Evolutionary conservation across 2,329 filamentous ascomycete genomes (phyloP), one percentile per base, ranked within the genome.

Genomic region (Byssothecium circinans): DNA sequence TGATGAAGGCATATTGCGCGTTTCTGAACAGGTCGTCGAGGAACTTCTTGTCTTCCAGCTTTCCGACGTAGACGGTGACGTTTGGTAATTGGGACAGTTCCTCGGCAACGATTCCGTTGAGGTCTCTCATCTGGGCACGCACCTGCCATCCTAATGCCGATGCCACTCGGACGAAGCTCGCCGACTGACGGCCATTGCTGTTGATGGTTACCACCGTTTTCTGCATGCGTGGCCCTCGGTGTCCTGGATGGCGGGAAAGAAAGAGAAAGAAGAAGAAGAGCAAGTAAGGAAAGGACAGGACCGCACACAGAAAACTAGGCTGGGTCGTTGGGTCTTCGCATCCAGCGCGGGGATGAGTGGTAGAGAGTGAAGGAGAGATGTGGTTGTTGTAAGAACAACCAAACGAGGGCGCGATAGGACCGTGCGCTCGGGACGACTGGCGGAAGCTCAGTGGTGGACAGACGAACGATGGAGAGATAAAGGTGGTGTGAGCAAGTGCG

Each of bases 91-190:
- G 81, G 27, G 85, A 82, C 33, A 97, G 87, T 72, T 97, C 94
- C 50, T 88, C 85, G 32, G 91, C 91, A 47, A 97, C 89, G 41
- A 96, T 82, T 45, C 90, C 90, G 64, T 94, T 88, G 54, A 88
- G 82, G 62, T 90, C 92, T 65, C 91, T 84, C 71, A 97, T 81
- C 75, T 97, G 94, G 23, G 91, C 94, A 65, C 89, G 88, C 47
- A 99, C 92, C 70, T 87, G 84, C 78, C 94, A 97, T 57, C 94
- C 94, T 46, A 97, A 87, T 50, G 94, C 94, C 36, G 89, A 89
- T 48, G 92, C 92, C 67, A 96, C 91, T 59, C 94, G 88, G 62
- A 96, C 94, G 65, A 99, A 85, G 50, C 91, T 96, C 49, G 92
- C 92, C 56, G 92, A 91, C 78, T 99, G 94, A 62, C 94, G 88